A percentile compares a stretch with the other conserved stretches of the same genome.
These are phyloP conservation scores for Prunus armeniaca DNA, from an alignment of 306 rosid species.

Conservation along the genomic window DNA sequence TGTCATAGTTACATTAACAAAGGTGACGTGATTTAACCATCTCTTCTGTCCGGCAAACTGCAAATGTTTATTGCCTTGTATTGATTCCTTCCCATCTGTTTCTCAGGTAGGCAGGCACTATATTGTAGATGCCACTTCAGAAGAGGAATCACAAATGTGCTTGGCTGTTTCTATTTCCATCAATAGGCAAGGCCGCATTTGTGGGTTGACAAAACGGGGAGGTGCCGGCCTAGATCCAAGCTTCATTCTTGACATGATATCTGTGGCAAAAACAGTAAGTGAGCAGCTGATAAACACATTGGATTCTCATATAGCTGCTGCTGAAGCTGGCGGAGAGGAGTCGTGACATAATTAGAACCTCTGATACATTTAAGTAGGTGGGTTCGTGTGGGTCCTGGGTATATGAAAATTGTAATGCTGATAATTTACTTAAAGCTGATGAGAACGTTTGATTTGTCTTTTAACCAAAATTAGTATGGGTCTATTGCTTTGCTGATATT, in stretches of 20 bases:
- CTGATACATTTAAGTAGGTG: conserved; percentile 6
- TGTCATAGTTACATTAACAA: conserved; percentile 75
- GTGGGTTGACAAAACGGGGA: conserved; percentile 79
- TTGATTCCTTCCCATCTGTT: conserved; percentile 4
- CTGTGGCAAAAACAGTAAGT: conserved; percentile 44
- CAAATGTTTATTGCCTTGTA: background rate
- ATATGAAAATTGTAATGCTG: conserved; percentile 51
- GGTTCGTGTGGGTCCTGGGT: background rate
- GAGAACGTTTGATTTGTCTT: background rate
- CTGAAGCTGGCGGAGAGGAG: conserved; percentile 13
- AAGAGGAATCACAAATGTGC: conserved; percentile 93
- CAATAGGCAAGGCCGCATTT: conserved; percentile 60
- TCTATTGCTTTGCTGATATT: too few species aligned
- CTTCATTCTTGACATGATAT: conserved; percentile 78
- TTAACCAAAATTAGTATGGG: background rate
- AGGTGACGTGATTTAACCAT: conserved; percentile 37
- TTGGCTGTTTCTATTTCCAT: conserved; percentile 78
- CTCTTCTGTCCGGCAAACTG: background rate
- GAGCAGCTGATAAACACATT: conserved; percentile 15
- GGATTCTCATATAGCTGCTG: conserved; percentile 16
- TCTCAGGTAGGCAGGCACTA: conserved; percentile 76
- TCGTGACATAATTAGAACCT: background rate
- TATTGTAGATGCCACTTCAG: conserved; percentile 77
- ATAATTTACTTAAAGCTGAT: conserved; percentile 33
- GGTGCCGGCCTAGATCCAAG: conserved; percentile 55